These are phyloP conservation scores for Uncinocarpus reesii DNA, from an alignment of 2,329 filamentous ascomycete genomes.

Conservation along the genomic window DNA sequence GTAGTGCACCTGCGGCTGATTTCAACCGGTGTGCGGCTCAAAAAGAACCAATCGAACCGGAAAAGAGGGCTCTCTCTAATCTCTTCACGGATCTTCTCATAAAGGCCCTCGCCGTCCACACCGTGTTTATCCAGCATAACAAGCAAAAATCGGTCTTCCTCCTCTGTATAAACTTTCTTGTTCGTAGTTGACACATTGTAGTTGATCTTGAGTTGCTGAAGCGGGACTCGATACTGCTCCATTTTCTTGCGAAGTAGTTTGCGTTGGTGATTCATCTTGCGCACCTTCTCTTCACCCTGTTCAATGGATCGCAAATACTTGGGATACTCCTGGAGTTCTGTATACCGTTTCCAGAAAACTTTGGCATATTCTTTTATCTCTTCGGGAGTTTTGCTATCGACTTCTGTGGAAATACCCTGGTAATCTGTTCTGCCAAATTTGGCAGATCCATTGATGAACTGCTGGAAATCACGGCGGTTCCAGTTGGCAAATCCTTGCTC, in stretches of 20 bases:
- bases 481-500: slow-evolving; percentile 82
- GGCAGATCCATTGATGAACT: slow-evolving; percentile 91
- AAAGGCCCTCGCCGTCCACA: slow-evolving; percentile 79
- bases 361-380: slow-evolving; percentile 89
- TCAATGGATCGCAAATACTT: slow-evolving; percentile 87
- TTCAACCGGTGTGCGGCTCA: slow-evolving; percentile 86
- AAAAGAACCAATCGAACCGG: slow-evolving; percentile 98
- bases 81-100: slow-evolving; percentile 92
- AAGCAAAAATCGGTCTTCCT: slow-evolving; percentile 90
- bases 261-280: slow-evolving; percentile 81
- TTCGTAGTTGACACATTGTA: slow-evolving; percentile 98
- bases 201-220: slow-evolving; percentile 97
- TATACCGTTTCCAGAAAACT: slow-evolving; percentile 93
- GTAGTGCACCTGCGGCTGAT: slow-evolving; percentile 88
- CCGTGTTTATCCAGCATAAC: slow-evolving; percentile 89
- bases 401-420: slow-evolving; percentile 72
- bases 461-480: slow-evolving; percentile 96
- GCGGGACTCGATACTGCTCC: slow-evolving; percentile 86
- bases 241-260: slow-evolving; percentile 94
- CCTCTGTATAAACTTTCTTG: slow-evolving; percentile 99
- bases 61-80: slow-evolving; percentile 91
- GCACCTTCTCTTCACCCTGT: slow-evolving; percentile 79
- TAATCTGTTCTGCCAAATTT: slow-evolving; percentile 84
- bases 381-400: slow-evolving; percentile 75
- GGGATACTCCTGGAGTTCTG: slow-evolving; percentile 75